Percentiles rank a stretch among this genome's conserved stretches.
Evolutionary conservation across 108 stramenopile species (phyloP).

Genomic region (Conticribra weissflogii): DNA sequence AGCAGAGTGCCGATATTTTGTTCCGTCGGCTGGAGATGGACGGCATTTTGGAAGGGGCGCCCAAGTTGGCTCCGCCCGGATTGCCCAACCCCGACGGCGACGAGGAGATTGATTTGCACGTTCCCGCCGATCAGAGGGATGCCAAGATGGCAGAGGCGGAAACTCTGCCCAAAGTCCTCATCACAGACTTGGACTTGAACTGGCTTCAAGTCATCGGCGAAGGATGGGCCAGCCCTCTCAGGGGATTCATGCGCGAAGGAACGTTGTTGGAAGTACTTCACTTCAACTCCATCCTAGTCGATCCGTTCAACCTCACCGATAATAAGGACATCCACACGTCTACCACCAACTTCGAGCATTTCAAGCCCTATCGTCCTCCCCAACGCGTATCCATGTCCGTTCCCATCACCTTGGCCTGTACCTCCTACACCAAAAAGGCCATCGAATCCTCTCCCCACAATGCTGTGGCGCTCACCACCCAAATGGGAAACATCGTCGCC

Average conservation of each 20-base stretch:
- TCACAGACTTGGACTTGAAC: conserved; percentile 97
- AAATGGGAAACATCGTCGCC: conserved; percentile 94
- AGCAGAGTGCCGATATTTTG: conserved; percentile 90
- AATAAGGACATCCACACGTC: conserved; percentile 74
- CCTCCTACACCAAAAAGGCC: conserved; percentile 83
- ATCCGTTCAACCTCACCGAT: conserved; percentile 95
- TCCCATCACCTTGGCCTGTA: conserved; percentile 93
- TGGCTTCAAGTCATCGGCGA: conserved; percentile 98
- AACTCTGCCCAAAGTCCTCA: conserved; percentile 92
- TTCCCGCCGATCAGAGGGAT: conserved; percentile 60
- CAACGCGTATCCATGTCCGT: conserved; percentile 92
- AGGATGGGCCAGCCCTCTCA: conserved; percentile 97
- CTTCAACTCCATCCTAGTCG: conserved; percentile 95
- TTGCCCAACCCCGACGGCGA: conserved; percentile 98
- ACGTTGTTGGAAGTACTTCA: conserved; percentile 94
- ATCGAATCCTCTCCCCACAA: conserved; percentile 75
- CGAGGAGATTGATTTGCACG: conserved; percentile 91
- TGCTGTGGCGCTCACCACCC: conserved; percentile 92
- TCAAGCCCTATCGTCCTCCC: conserved; percentile 68
- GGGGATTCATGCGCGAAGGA: conserved; percentile 99
- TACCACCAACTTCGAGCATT: conserved; percentile 84
- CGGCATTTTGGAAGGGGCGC: conserved; percentile 94
- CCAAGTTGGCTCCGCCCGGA: conserved; percentile 84
- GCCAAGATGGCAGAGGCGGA: conserved; percentile 74
- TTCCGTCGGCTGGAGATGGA: conserved; percentile 87